Base-by-base conservation (phyloP, 305 asterid species). In the Fraxinus velutina region DNA sequence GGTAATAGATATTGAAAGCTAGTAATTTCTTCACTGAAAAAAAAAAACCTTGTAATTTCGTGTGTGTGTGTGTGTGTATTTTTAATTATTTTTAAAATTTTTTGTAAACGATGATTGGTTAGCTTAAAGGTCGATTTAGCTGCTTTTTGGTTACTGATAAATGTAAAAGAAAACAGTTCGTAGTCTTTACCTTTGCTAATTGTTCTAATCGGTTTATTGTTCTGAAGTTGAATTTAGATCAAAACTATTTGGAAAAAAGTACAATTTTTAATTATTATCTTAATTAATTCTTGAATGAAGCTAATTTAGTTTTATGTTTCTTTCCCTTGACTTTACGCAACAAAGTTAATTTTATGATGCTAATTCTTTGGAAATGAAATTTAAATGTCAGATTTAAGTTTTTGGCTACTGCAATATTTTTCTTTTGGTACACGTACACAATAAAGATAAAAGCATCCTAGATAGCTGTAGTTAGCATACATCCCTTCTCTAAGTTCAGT, bases 1-100 rank as follows among this genome's bases (percentile, higher is more conserved):
- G 74, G 70, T 33, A 7, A 68, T 78, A 52, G 74, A 57, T 77
- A 22, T 55, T 6, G 57, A 79, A 34, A 80, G 80, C 13, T 22
- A 50, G 24, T 52, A 52, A 74, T 83, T 84, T 83, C 73, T 22
- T 55, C 19, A 13, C 57, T 10, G 52, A 1, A 42, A 42, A 39
- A 8, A 36, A 37, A 37, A 37, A 1, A 9, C 13, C n/a, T 42
- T 42, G 21, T 47, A 15, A 73, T 83, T 84, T 83, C 73, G 30
- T 27, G 30, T 27, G 30, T 27, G 30, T 27, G 29, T 27, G 30
- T 27, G 30, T 27, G 30, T 27, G 30, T 27, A 27, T 27, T 1
- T 39, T 0, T 44, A 10, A 0, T 44, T 42, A 9, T 42, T 42
- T 42, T 50, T 80, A 1, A 27, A 27, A 50, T 24, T 78, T 37